Conservation (phyloP, 352 stramenopile genomes). For the Globisporangium uncinulatum region DNA sequence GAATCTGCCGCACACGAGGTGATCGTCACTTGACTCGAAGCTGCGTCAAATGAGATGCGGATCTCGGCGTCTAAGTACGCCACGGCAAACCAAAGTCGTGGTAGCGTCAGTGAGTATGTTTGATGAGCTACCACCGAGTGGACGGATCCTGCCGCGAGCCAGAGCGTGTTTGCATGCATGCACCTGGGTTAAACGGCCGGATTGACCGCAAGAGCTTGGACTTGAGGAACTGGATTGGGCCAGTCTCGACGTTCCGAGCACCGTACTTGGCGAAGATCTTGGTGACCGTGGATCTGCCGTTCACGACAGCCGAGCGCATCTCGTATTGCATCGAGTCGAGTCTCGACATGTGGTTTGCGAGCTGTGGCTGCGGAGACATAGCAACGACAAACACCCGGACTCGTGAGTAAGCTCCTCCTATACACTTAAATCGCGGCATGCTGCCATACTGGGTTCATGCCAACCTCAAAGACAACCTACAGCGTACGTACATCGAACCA, state of each 20-base stretch:
- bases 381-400: not conserved
- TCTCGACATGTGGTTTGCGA: constrained; percentile 64
- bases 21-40: constrained; percentile 48
- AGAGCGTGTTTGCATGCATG: not conserved
- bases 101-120: not conserved
- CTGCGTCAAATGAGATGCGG: constrained; percentile 41
- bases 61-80: constrained; percentile 44
- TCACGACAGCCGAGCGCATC: constrained; percentile 43
- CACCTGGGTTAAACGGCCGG: constrained; percentile 67
- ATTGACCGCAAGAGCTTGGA: constrained; percentile 74
- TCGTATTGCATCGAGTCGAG: constrained; percentile 74
- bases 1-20: constrained; percentile 30
- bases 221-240: constrained; percentile 75
- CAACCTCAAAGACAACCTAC: not conserved
- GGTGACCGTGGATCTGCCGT: constrained; percentile 37
- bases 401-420: not conserved
- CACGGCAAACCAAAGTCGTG: not conserved
- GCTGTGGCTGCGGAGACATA: constrained; percentile 22
- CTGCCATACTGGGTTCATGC: not conserved
- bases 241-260: constrained; percentile 72
- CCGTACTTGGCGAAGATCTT: constrained; percentile 86
- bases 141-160: not conserved
- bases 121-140: not conserved
- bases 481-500: constrained; percentile 64
- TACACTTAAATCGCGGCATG: not conserved